A percentile compares a stretch with the other conserved stretches of the same genome.
phyloP scores from a whole-genome alignment of 2,329 filamentous ascomycete genomes.

The Davidsoniella australis region DNA sequence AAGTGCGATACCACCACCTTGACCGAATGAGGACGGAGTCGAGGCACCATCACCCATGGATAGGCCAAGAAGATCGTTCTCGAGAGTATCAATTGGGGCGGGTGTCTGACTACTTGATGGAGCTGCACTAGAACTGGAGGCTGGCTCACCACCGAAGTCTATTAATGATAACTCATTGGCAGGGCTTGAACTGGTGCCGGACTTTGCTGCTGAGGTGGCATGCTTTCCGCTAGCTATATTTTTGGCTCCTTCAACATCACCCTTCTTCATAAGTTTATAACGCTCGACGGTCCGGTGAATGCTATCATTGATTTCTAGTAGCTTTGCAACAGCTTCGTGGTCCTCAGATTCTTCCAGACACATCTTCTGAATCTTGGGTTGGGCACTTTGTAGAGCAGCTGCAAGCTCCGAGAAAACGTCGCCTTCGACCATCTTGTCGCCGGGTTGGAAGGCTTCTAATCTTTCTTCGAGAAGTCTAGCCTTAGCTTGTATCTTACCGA shows the following conservation, averaged over 20 bases:
- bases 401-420: conserved; percentile 72
- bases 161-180: conserved; percentile 75
- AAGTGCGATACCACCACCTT: conserved; percentile 67
- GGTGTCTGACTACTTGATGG: conserved; percentile 26
- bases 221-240: conserved; percentile 68
- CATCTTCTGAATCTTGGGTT: conserved; percentile 99
- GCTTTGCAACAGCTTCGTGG: conserved; percentile 82
- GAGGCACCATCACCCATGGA: conserved; percentile 46
- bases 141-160: conserved; percentile 59
- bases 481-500: conserved; percentile 89
- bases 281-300: conserved; percentile 93
- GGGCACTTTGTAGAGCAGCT: conserved; percentile 73
- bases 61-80: conserved; percentile 80
- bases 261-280: conserved; percentile 92
- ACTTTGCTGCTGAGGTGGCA: conserved; percentile 12
- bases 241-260: conserved; percentile 68
- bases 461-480: conserved; percentile 84
- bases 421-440: conserved; percentile 56
- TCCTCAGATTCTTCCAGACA: conserved; percentile 98
- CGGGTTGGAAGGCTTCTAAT: conserved; percentile 64
- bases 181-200: conserved; percentile 37
- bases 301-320: conserved; percentile 95
- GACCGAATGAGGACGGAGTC: conserved; percentile 40
- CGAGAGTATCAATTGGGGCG: conserved; percentile 40
- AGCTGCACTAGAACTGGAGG: conserved; percentile 27